Base-by-base conservation (phyloP, 2,329 filamentous ascomycete genomes). In the Leptosphaerulina australis region DNA sequence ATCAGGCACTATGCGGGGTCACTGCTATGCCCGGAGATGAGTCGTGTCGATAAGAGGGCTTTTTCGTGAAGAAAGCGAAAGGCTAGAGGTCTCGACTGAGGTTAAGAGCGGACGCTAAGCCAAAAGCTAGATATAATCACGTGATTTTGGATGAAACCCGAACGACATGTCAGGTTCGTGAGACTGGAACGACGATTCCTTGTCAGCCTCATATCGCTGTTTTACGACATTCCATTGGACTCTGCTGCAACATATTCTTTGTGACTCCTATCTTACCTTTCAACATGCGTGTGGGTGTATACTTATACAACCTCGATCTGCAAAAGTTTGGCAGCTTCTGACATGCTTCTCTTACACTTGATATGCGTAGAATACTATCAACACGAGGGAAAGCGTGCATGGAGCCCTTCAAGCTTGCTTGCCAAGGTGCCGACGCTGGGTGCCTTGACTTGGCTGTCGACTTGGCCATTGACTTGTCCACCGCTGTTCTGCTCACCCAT, bases 131-230 rank as follows among this genome's bases (percentile, higher is more conserved):
- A 2, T 2, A 5, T 1, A n/a, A 21, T 15, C 45, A 44, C 38
- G 38, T 50, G 46, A 33, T 34, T 3, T 28, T 8, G 8, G 8
- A n/a, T 11, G 9, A 20, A 31, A 41, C 36, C 41, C 48, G 41
- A 45, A 18, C 31, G 25, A 41, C 25, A n/a, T 35, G 20, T 25
- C 17, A 36, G 30, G 37, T 41, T 26, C 25, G 36, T 30, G 14
- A 46, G 41, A 36, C 40, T 31, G 35, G 20, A 29, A 18, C 15
- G 24, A 6, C 5, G 4, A 22, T 26, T 31, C 4, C 21, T 40
- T 24, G 36, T 37, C 48, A 51, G 48, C 48, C 48, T 45, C 48
- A 51, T 24, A 11, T 25, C 17, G 48, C 48, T 15, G 30, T 36
- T 45, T 45, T 45, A 43, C 28, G 15, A 25, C 24, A 14, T 18